Evolutionary conservation across 2,329 filamentous ascomycete genomes (phyloP), one percentile per base, ranked within the genome.

Genomic region (Talaromyces sp.): DNA sequence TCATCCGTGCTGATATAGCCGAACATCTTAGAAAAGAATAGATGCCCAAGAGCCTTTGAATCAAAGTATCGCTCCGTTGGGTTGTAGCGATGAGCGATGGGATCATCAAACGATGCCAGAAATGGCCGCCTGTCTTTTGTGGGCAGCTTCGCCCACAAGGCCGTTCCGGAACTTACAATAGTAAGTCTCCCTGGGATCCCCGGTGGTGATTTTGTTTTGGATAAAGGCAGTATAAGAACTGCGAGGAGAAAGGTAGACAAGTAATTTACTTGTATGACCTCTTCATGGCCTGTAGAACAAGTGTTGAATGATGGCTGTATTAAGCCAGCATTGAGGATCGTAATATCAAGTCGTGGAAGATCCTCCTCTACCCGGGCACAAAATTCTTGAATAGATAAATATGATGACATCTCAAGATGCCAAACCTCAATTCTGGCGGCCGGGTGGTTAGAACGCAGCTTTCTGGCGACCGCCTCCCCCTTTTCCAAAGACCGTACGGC

Each of bases 401-500:
- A 80, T 0, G 73, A 60, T 21, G 53, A 38, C 53, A 60, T 56
- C 10, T 56, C 53, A 1, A 60, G 53, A 17, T 38, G 24, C 58
- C 41, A 60, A 5, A 56, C 58, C 5, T 59, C 52, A 4, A 59
- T 51, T 29, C 35, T 38, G 7, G 58, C 41, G 19, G 19, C 3
- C 1, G 52, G 24, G 11, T 50, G 27, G 5, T 31, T 14, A 7
- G 21, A 13, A n/a, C 13, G 19, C 17, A 59, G 31, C 21, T 52
- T 38, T 21, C 64, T 55, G 1, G 73, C 75, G 2, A 78, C 80
- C 0, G 61, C 67, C n/a, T 80, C 70, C 10, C 81, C 81, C 50
- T 75, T 79, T 4, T 69, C 65, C 0, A 62, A 24, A 1, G 75
- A 78, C 2, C 81, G 78, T 1, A 80, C 78, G 7, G 74, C 79